Evolutionary conservation across 352 stramenopile genomes (phyloP).

Genomic region (Pythium utonaiense): DNA sequence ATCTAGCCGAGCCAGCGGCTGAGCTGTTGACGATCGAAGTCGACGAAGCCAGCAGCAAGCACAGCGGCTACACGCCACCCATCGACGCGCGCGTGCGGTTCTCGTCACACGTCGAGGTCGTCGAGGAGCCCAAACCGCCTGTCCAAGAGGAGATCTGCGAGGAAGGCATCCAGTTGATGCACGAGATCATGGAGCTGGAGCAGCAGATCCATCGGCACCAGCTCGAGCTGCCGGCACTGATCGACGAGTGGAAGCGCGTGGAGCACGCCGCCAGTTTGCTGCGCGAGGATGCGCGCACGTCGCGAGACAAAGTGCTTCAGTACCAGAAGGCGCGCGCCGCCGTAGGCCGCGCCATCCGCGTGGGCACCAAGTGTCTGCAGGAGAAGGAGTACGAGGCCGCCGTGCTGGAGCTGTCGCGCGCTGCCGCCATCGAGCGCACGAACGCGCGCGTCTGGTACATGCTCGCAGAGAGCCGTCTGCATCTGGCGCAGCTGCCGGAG

Average conservation of each 20-base stretch:
- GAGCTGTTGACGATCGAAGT: slow-evolving; percentile 19
- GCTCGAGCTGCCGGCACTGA: slow-evolving; percentile 21
- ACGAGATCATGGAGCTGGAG: slow-evolving; percentile 29
- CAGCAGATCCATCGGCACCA: slow-evolving; percentile 23
- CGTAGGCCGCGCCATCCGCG: slow-evolving; percentile 19
- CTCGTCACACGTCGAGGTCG: slow-evolving; percentile 3
- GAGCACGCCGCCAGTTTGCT: slow-evolving; percentile 15
- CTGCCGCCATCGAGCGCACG: slow-evolving; percentile 22
- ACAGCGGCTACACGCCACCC: too few relatives aligned
- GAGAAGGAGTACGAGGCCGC: slow-evolving; percentile 26
- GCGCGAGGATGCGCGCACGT: slow-evolving; percentile 11
- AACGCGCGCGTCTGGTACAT: slow-evolving; percentile 31
- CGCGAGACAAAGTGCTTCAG: slow-evolving; percentile 20
- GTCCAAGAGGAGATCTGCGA: slow-evolving; percentile 10
- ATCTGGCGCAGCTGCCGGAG: slow-evolving; percentile 20
- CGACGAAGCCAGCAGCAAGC: slow-evolving; percentile 3
- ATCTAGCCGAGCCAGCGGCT: too few relatives aligned
- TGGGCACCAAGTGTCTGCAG: slow-evolving; percentile 9
- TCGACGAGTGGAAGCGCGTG: slow-evolving; percentile 24
- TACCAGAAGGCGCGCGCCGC: slow-evolving; percentile 21
- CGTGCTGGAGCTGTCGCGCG: slow-evolving; percentile 23
- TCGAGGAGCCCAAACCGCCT: slow-evolving; percentile 5
- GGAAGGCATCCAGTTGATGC: slow-evolving; percentile 20
- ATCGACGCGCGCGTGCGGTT: not conserved
- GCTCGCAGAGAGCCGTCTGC: slow-evolving; percentile 24